phyloP scores from a whole-genome alignment of 371 early-diverging fungal genomes.

The Syncephalis plumigaleata region DNA sequence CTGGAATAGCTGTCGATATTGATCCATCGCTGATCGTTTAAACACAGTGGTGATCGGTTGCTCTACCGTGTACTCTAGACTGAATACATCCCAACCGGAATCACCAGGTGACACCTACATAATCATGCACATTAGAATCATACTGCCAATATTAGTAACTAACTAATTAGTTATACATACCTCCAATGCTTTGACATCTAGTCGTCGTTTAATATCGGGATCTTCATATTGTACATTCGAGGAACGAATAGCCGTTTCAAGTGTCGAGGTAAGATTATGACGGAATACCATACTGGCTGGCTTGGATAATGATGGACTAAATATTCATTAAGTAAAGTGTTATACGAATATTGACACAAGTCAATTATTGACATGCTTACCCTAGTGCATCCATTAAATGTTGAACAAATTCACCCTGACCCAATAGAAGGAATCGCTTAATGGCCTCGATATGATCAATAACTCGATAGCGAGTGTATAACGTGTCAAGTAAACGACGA shows the following conservation, averaged over 20 bases:
- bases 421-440: slow-evolving; percentile 77
- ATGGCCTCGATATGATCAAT: slow-evolving; percentile 73
- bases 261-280: slow-evolving; percentile 70
- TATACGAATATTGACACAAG: neutral
- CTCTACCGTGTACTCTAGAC: slow-evolving; percentile 67
- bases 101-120: slow-evolving; percentile 45
- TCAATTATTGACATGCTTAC: slow-evolving; percentile 16
- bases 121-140: neutral
- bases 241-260: slow-evolving; percentile 75
- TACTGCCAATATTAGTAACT: neutral
- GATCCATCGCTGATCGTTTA: slow-evolving; percentile 47
- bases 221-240: slow-evolving; percentile 83
- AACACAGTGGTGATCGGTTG: slow-evolving; percentile 78
- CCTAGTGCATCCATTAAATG: slow-evolving; percentile 69
- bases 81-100: slow-evolving; percentile 84
- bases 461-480: slow-evolving; percentile 58
- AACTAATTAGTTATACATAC: slow-evolving; percentile 11
- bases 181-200: slow-evolving; percentile 59
- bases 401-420: slow-evolving; percentile 92
- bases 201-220: slow-evolving; percentile 50
- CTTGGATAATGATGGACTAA: slow-evolving; percentile 38
- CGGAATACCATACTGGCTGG: slow-evolving; percentile 62
- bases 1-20: slow-evolving; percentile 65
- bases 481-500: slow-evolving; percentile 41
- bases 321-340: neutral